Evolutionary conservation across 441 rosid species (phyloP).

Genomic region (Codiaeum variegatum): DNA sequence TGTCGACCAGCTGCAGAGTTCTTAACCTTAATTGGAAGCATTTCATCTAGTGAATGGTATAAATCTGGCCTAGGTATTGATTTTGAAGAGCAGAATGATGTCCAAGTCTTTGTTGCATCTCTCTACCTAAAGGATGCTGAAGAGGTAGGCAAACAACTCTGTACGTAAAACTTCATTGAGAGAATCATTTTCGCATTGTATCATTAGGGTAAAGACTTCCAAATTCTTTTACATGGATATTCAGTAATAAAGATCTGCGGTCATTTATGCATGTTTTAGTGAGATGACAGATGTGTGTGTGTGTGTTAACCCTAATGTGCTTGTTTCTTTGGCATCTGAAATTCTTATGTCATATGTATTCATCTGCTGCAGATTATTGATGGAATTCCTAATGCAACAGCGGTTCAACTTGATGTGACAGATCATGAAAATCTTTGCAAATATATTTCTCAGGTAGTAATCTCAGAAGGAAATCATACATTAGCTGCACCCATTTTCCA

Average conservation of each 20-base stretch:
- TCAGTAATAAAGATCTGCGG: neutral
- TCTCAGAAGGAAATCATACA: neutral
- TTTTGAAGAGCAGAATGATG: slow-evolving; percentile 42
- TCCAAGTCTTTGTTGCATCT: slow-evolving; percentile 80
- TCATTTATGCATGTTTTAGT: neutral
- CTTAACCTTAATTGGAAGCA: slow-evolving; percentile 55
- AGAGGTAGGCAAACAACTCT: slow-evolving; percentile 46
- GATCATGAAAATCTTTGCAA: slow-evolving; percentile 62
- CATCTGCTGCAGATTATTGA: slow-evolving; percentile 49
- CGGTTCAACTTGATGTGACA: slow-evolving; percentile 69
- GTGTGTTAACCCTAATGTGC: neutral
- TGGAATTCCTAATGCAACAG: slow-evolving; percentile 73
- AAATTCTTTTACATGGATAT: neutral
- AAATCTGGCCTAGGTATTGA: slow-evolving; percentile 39
- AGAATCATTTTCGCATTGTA: slow-evolving; percentile 2
- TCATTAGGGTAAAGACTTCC: neutral
- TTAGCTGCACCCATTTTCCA: slow-evolving; percentile 2
- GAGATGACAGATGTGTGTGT: neutral
- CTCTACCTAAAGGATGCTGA: slow-evolving; percentile 84
- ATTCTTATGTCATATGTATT: slow-evolving; percentile 12
- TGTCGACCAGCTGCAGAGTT: slow-evolving; percentile 87
- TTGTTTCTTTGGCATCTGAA: slow-evolving; percentile 4
- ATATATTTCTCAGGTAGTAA: slow-evolving; percentile 66
- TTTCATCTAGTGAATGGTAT: slow-evolving; percentile 41
- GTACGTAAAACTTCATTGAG: slow-evolving; percentile 11